Percentiles rank a stretch among this genome's conserved stretches.
phyloP scores from a whole-genome alignment of 2,329 filamentous ascomycete genomes.

The Pseudopyrenochaeta lycopersici region DNA sequence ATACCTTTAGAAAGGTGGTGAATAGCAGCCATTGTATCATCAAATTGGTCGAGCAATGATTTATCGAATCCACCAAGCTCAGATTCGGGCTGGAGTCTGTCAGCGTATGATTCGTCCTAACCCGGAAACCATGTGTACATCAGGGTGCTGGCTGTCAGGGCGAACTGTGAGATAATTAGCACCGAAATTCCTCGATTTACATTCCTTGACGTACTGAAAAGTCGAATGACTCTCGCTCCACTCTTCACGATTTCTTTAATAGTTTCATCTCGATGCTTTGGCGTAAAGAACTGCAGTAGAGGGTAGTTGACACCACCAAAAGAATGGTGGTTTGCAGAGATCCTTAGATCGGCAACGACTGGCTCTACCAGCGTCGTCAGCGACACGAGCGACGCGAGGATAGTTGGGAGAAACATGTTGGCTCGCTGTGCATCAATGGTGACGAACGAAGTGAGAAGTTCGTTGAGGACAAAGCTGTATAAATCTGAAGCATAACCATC shows the following conservation, averaged over 20 bases:
- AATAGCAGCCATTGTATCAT: constrained; percentile 46
- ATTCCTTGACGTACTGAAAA: constrained; percentile 37
- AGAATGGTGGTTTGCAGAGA: constrained; percentile 41
- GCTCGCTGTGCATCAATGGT: constrained; percentile 10
- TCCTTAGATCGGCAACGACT: constrained; percentile 31
- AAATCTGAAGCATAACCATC: constrained; percentile 20
- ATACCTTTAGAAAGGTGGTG: constrained; percentile 45
- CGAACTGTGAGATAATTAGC: constrained; percentile 32
- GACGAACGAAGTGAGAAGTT: constrained; percentile 11
- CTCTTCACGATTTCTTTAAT: constrained; percentile 41
- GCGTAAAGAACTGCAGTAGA: constrained; percentile 40
- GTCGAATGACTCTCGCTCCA: constrained; percentile 42
- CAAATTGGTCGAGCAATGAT: constrained; percentile 43
- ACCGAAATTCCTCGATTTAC: not conserved
- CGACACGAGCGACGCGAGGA: constrained; percentile 27
- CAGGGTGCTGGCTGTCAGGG: constrained; percentile 36
- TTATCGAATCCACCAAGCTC: constrained; percentile 43
- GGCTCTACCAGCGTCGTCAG: constrained; percentile 19
- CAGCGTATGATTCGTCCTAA: not conserved
- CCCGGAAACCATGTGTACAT: constrained; percentile 25
- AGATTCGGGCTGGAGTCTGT: constrained; percentile 33
- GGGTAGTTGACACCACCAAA: constrained; percentile 49
- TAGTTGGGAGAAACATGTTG: constrained; percentile 34
- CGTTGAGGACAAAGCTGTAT: constrained; percentile 28
- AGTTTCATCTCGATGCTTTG: constrained; percentile 34